phyloP scores from a whole-genome alignment of 2,329 filamentous ascomycete genomes.

The Cyphellophora europaea region DNA sequence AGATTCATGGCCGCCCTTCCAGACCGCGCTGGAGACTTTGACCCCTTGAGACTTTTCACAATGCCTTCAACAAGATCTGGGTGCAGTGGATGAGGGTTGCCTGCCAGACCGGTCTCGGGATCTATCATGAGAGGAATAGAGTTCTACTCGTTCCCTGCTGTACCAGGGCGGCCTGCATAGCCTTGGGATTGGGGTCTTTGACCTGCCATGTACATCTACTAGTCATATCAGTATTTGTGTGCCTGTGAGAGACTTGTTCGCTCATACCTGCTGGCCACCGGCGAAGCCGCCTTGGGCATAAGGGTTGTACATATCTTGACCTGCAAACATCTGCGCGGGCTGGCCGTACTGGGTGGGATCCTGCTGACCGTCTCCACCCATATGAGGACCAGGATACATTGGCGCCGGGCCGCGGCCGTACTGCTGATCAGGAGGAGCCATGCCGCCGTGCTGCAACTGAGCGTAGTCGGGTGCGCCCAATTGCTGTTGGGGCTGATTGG shows the following conservation, averaged over 20 bases:
- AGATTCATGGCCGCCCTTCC: no score
- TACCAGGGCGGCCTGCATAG: slow-evolving; percentile 17
- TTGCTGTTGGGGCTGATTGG: slow-evolving; percentile 44
- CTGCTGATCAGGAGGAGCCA: slow-evolving; percentile 61
- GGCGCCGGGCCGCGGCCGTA: slow-evolving; percentile 63
- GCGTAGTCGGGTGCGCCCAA: slow-evolving; percentile 50
- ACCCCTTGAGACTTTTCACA: no score
- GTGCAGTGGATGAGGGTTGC: no score
- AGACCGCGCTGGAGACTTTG: no score
- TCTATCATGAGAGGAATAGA: no score
- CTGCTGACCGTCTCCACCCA: slow-evolving; percentile 44
- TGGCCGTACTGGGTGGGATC: slow-evolving; percentile 69
- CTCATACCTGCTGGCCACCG: slow-evolving; percentile 30
- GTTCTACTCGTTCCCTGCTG: slow-evolving; percentile 13
- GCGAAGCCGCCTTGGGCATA: slow-evolving; percentile 63
- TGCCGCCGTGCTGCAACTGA: slow-evolving; percentile 51
- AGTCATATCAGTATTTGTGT: slow-evolving; percentile 7
- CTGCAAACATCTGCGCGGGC: slow-evolving; percentile 67
- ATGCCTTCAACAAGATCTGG: no score
- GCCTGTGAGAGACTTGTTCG: slow-evolving; percentile 28
- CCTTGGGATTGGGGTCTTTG: slow-evolving; percentile 18
- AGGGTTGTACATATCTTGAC: slow-evolving; percentile 59
- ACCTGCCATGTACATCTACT: slow-evolving; percentile 17
- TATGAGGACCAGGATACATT: slow-evolving; percentile 68
- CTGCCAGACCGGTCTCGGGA: no score